Percentiles rank a stretch among this genome's conserved stretches.
Evolutionary conservation across 2,329 filamentous ascomycete genomes (phyloP).

Genomic region (Stagonosporopsis chrysanthemi): DNA sequence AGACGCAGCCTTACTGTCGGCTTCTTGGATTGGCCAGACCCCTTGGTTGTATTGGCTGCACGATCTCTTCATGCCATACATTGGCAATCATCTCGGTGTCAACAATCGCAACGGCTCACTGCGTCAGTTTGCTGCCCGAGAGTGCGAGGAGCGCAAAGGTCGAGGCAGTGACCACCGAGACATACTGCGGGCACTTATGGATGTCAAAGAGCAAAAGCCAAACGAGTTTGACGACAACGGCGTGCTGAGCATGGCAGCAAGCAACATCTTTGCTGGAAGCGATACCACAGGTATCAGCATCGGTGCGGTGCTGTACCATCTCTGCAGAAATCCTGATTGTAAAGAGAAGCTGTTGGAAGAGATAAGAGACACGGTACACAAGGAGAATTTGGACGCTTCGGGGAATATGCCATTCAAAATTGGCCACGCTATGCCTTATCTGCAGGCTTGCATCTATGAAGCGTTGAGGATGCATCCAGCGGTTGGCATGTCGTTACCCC

Average conservation of each 20-base stretch:
- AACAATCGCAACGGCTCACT: constrained; percentile 45
- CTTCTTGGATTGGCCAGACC: constrained; percentile 50
- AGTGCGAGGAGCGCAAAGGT: constrained; percentile 18
- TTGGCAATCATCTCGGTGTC: constrained; percentile 49
- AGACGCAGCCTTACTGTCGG: constrained; percentile 42
- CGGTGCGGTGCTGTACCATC: constrained; percentile 31
- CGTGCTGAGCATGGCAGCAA: constrained; percentile 49
- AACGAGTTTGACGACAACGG: constrained; percentile 46
- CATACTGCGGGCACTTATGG: constrained; percentile 50
- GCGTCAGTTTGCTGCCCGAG: constrained; percentile 38
- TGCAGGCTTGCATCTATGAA: constrained; percentile 34
- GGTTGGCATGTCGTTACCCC: constrained; percentile 27
- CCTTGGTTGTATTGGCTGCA: constrained; percentile 48
- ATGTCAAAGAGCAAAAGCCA: constrained; percentile 47
- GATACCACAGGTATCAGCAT: constrained; percentile 54
- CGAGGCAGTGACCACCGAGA: constrained; percentile 35
- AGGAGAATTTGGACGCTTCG: neutral
- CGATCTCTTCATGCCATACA: constrained; percentile 45
- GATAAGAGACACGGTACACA: constrained; percentile 20
- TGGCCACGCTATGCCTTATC: constrained; percentile 30
- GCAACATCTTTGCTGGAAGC: constrained; percentile 50
- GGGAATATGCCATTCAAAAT: constrained; percentile 22
- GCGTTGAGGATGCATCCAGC: constrained; percentile 32
- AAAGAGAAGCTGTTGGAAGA: constrained; percentile 27
- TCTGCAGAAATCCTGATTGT: constrained; percentile 25